phyloP scores from a whole-genome alignment of 176 grass and related monocot species.

The Aegilops bicornis region DNA sequence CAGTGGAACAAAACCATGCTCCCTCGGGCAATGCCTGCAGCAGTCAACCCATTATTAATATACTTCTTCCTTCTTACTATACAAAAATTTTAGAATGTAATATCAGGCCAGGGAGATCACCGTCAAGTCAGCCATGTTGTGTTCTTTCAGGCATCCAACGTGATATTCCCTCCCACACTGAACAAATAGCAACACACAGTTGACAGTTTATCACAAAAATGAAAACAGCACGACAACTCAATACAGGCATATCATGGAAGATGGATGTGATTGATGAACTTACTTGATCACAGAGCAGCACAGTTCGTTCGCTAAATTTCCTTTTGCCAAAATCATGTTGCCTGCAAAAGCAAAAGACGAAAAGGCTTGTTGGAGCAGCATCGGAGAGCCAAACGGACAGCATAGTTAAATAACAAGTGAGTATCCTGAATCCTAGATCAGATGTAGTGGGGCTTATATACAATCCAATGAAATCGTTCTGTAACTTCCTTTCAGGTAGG shows the following conservation, averaged over 20 bases:
- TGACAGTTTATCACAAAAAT: conserved; percentile 5
- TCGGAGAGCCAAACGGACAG: neutral
- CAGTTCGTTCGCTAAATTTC: conserved; percentile 80
- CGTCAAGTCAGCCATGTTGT: conserved; percentile 85
- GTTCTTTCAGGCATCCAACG: conserved; percentile 89
- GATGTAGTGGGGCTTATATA: neutral
- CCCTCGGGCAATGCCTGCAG: conserved; percentile 79
- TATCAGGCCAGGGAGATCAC: conserved; percentile 37
- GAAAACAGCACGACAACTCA: conserved; percentile 1
- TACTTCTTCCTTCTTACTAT: neutral
- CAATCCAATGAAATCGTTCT: conserved; percentile 10
- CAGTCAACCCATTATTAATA: conserved; percentile 28
- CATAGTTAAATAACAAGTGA: conserved; percentile 8
- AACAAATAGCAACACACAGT: conserved; percentile 35
- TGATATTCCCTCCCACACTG: conserved; percentile 98
- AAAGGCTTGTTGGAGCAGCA: neutral
- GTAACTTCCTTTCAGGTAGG: neutral
- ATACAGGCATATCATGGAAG: too few species aligned
- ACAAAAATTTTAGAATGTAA: conserved; percentile 3
- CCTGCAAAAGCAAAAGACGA: conserved; percentile 39
- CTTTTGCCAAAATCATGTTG: conserved; percentile 87
- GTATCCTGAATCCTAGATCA: conserved; percentile 2
- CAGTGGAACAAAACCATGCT: conserved; percentile 78
- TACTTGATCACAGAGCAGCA: conserved; percentile 98
- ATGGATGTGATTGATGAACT: conserved; percentile 21